Conservation (phyloP, 768 basidiomycete genomes). For the Psilocybe subaeruginosa region DNA sequence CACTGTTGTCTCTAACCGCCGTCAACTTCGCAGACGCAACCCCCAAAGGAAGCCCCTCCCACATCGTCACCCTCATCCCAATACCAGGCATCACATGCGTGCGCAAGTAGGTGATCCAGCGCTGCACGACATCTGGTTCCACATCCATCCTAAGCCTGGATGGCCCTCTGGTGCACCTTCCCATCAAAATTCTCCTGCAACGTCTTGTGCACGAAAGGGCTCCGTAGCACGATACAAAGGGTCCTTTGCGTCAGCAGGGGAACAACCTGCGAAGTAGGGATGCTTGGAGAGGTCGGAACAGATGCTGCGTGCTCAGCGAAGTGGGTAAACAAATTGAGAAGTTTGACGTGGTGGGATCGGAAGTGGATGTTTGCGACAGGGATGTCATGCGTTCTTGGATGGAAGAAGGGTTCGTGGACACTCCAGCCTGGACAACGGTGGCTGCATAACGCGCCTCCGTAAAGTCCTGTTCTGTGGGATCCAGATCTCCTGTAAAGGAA, state of each 20-base stretch:
- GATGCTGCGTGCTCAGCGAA: constrained; percentile 85
- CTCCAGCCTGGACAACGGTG: constrained; percentile 65
- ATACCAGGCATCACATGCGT: constrained; percentile 83
- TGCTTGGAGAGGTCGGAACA: constrained; percentile 58
- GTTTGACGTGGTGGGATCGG: constrained; percentile 64
- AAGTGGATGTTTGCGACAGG: constrained; percentile 86
- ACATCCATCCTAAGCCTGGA: constrained; percentile 87
- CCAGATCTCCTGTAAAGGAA: constrained; percentile 22
- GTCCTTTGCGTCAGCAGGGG: constrained; percentile 74
- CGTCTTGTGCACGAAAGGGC: constrained; percentile 93
- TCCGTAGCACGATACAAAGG: constrained; percentile 84
- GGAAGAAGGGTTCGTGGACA: constrained; percentile 53
- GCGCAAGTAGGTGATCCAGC: constrained; percentile 80
- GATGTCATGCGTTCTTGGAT: constrained; percentile 65
- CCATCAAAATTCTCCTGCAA: constrained; percentile 94
- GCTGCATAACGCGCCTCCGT: constrained; percentile 54
- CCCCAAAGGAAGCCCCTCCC: constrained; percentile 67
- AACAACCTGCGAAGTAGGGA: constrained; percentile 70
- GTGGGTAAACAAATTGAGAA: constrained; percentile 60
- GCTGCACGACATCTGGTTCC: constrained; percentile 72
- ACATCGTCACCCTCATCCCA: constrained; percentile 79
- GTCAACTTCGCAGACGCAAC: constrained; percentile 30
- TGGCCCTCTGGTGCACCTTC: constrained; percentile 76
- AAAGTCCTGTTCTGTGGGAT: constrained; percentile 23
- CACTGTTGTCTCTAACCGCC: not conserved